Percentiles rank a stretch among this genome's conserved stretches.
phyloP scores from a whole-genome alignment of 805 yeast genomes.

The Sugiyamaella marilandica region DNA sequence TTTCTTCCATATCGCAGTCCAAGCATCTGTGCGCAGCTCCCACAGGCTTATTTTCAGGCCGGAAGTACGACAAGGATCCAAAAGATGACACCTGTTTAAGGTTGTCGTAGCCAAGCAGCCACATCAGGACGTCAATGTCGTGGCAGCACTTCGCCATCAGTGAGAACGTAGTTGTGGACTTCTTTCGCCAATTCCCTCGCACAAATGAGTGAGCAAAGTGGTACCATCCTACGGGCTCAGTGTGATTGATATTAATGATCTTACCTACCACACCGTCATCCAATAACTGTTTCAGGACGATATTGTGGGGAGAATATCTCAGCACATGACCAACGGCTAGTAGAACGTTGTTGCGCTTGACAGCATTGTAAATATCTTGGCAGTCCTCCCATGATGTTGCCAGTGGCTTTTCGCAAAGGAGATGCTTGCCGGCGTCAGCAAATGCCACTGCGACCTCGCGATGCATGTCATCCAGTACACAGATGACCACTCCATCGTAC shows the following conservation, averaged over 20 bases:
- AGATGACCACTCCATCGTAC: conserved; percentile 24
- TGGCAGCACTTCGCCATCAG: conserved; percentile 30
- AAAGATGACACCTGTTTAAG: conserved; percentile 22
- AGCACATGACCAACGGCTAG: conserved; percentile 28
- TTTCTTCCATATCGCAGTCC: conserved; percentile 19
- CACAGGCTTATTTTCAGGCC: conserved; percentile 21
- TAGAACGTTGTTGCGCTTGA: conserved; percentile 20
- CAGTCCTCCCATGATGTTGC: conserved; percentile 26
- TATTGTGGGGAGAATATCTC: conserved; percentile 27
- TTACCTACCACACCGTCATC: conserved; percentile 24
- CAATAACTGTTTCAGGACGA: conserved; percentile 21
- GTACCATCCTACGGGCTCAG: conserved; percentile 28
- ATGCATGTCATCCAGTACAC: conserved; percentile 25
- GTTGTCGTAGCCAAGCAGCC: conserved; percentile 24
- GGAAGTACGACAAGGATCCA: conserved; percentile 23
- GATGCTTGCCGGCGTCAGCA: conserved; percentile 24
- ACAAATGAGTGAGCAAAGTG: conserved; percentile 29
- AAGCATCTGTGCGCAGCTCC: conserved; percentile 21
- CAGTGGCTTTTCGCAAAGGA: conserved; percentile 27
- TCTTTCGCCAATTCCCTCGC: conserved; percentile 27
- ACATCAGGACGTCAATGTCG: conserved; percentile 26
- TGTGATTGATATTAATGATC: conserved; percentile 25
- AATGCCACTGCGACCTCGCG: conserved; percentile 26
- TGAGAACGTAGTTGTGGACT: conserved; percentile 22
- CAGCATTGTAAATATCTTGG: conserved; percentile 21